phyloP scores from a whole-genome alignment of 306 rosid species.

The Vigna angularis region DNA sequence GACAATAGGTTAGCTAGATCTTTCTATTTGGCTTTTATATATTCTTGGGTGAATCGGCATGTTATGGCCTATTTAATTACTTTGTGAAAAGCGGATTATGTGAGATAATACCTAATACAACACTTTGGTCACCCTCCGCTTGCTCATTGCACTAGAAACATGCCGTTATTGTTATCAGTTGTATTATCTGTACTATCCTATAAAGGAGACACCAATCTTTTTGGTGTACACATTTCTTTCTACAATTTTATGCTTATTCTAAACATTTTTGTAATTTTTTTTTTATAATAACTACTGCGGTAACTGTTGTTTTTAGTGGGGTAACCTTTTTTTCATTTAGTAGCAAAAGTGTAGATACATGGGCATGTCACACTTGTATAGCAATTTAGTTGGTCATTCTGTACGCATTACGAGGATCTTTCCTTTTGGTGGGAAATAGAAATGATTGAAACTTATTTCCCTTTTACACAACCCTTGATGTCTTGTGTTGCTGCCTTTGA shows the following conservation, averaged over 20 bases:
- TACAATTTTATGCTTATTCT: no score
- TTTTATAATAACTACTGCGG: no score
- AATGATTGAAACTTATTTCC: conserved; percentile 34
- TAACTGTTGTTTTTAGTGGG: no score
- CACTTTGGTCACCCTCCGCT: no score
- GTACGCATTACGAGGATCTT: conserved; percentile 32
- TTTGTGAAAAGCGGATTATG: not conserved
- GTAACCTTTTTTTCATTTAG: no score
- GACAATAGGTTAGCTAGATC: conserved; percentile 1
- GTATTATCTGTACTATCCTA: no score
- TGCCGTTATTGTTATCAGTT: not conserved
- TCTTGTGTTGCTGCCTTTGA: conserved; percentile 33
- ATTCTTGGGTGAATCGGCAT: conserved; percentile 10
- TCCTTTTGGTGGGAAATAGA: conserved; percentile 24
- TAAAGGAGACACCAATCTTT: no score
- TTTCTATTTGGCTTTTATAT: conserved; percentile 3
- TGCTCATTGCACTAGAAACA: conserved; percentile 2
- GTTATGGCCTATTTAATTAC: not conserved
- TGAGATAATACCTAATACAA: no score
- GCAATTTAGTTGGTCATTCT: conserved; percentile 37
- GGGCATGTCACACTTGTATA: not conserved
- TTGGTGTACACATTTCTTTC: no score
- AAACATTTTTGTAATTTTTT: no score
- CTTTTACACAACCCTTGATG: conserved; percentile 1
- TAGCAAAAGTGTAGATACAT: no score